Percentiles rank a stretch among this genome's conserved stretches.
Conservation (phyloP, 495 filamentous ascomycete species). For the Podospora pseudoanserina region DNA sequence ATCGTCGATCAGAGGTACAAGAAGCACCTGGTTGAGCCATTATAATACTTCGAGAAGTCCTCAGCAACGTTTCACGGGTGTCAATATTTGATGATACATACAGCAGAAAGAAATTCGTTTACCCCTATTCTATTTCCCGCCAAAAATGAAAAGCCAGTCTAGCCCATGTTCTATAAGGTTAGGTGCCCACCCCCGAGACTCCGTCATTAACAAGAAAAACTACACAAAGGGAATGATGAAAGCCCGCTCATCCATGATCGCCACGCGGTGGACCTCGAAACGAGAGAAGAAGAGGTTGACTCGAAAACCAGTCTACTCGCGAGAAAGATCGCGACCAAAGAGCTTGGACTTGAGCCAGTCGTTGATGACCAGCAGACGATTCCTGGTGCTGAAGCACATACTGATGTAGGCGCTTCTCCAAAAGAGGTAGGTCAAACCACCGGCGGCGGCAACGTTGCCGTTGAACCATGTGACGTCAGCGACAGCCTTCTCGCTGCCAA, state of each 20-base stretch:
- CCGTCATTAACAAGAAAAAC: constrained; percentile 14
- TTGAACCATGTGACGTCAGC: constrained; percentile 97
- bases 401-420: constrained; percentile 96
- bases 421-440: constrained; percentile 83
- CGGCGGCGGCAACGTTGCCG: constrained; percentile 87
- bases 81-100: not conserved
- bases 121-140: constrained; percentile 16
- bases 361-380: constrained; percentile 84
- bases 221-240: constrained; percentile 12
- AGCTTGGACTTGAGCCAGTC: constrained; percentile 96
- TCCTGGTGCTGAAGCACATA: constrained; percentile 99
- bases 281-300: not conserved
- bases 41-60: not conserved
- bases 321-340: constrained; percentile 92
- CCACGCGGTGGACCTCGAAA: not conserved
- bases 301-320: constrained; percentile 59
- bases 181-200: constrained; percentile 16
- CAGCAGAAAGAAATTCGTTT: constrained; percentile 11
- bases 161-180: constrained; percentile 21
- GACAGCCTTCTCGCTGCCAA: constrained; percentile 95
- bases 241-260: not conserved
- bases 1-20: not conserved
- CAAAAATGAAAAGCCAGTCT: constrained; percentile 16
- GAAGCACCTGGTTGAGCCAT: not conserved
- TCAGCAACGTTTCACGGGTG: not conserved